Base-by-base conservation (phyloP, 176 grass and related monocot genomes). In the Puya raimondii region DNA sequence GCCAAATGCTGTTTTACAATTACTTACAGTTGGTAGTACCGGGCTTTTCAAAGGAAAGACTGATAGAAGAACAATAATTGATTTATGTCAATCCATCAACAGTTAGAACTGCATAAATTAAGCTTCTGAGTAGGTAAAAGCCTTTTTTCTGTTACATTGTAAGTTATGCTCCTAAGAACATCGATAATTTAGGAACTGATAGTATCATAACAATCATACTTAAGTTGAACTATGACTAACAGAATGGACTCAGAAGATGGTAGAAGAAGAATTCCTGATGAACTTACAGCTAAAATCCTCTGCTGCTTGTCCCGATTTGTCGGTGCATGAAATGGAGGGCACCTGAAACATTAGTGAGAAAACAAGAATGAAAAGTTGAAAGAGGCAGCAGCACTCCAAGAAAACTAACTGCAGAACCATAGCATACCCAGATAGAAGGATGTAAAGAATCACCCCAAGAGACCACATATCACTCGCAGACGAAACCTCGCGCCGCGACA, bases 391-490 rank as follows among this genome's bases (percentile, higher is more conserved):
- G 72, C 56, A 61, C 16, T 9, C 14, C 2, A 72, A 68, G 53
- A 48, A 67, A 72, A 42, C 33, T 42, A 42, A 42, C 4, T 42
- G 33, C 33, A 53, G 67, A 25, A 58, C 50, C 52, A 33, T 10
- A 75, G 65, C 88, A 79, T 82, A 87, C 88, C 88, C 84, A 9
- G 88, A 91, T 48, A 91, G 68, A 51, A 91, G 81, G 13, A 91
- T 91, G 53, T 87, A 91, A 25, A 87, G 12, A 52, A 91, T 84
- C n/a, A 87, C 88, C 22, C 88, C 88, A 73, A 91, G 80, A 68
- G 88, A 91, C 78, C 88, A 91, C 88, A 91, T 91, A 47, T 84
- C 81, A 16, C 88, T 91, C 47, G 84, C 84, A 66, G 78, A 75
- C 50, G 88, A 74, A 77, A 91, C 88, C 27, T 87, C 65, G 49